A percentile compares a stretch with the other conserved stretches of the same genome.
These are phyloP conservation scores for Aspergillus ibericus DNA, from an alignment of 2,329 filamentous ascomycete genomes.

Conservation along the genomic window DNA sequence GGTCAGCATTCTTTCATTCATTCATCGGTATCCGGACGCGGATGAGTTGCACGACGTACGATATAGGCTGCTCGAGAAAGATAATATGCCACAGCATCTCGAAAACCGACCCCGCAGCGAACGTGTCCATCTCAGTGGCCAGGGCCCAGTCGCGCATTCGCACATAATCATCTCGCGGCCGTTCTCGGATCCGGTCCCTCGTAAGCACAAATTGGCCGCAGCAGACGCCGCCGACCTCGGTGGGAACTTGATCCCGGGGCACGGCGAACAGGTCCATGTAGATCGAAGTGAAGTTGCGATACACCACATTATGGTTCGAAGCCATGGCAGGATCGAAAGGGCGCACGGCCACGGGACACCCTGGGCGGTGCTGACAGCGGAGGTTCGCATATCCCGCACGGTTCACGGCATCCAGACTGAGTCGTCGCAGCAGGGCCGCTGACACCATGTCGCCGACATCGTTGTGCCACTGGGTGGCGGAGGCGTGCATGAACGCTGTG, in stretches of 20 bases:
- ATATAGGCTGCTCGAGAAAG: slow-evolving; percentile 17
- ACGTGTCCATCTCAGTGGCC: slow-evolving; percentile 13
- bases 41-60: slow-evolving; percentile 20
- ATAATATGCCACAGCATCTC: slow-evolving; percentile 29
- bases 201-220: slow-evolving; percentile 28
- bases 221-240: slow-evolving; percentile 17
- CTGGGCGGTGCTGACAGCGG: slow-evolving; percentile 33
- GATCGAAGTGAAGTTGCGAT: slow-evolving; percentile 20
- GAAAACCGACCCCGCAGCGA: slow-evolving; percentile 23
- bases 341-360: slow-evolving; percentile 36
- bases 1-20: neutral
- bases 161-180: slow-evolving; percentile 21
- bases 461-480: slow-evolving; percentile 27
- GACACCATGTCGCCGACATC: slow-evolving; percentile 25
- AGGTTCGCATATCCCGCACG: slow-evolving; percentile 37
- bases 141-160: slow-evolving; percentile 22
- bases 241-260: slow-evolving; percentile 4
- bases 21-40: too few relatives aligned
- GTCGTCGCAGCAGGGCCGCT: slow-evolving; percentile 17
- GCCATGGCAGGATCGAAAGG: slow-evolving; percentile 27
- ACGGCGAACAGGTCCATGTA: slow-evolving; percentile 17
- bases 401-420: slow-evolving; percentile 33
- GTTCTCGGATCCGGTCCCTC: slow-evolving; percentile 18
- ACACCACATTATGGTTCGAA: slow-evolving; percentile 20
- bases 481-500: slow-evolving; percentile 57